phyloP scores from a whole-genome alignment of 2,329 filamentous ascomycete genomes.

The Chrysoporthe puriensis region DNA sequence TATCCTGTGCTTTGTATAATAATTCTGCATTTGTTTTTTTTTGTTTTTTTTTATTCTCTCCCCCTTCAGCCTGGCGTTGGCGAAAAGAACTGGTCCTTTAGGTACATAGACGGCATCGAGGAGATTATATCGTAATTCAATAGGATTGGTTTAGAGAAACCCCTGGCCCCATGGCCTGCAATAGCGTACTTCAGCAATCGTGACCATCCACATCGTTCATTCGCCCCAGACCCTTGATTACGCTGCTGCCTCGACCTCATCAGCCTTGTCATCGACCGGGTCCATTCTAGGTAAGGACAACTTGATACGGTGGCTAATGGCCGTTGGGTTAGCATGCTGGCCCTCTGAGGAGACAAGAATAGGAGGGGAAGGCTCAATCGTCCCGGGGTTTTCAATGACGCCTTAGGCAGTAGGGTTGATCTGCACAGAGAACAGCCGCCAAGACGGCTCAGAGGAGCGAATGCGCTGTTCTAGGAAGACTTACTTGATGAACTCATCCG shows the following conservation, averaged over 20 bases:
- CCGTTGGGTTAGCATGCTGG: neutral
- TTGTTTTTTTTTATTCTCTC: slow-evolving; percentile 11
- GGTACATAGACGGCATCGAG: slow-evolving; percentile 18
- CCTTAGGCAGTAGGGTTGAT: too few relatives aligned
- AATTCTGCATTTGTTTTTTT: neutral
- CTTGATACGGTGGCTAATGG: slow-evolving; percentile 63
- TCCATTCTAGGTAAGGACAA: slow-evolving; percentile 40
- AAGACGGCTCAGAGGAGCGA: too few relatives aligned
- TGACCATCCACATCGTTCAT: neutral
- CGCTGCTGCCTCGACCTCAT: neutral
- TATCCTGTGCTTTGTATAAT: neutral
- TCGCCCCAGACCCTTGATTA: neutral
- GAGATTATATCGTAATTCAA: slow-evolving; percentile 14
- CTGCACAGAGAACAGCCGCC: too few relatives aligned
- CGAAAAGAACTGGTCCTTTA: slow-evolving; percentile 9
- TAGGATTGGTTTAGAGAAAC: neutral
- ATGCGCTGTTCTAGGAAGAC: neutral
- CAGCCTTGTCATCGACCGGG: neutral
- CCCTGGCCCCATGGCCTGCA: neutral
- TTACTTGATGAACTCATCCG: slow-evolving; percentile 70
- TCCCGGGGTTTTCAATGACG: neutral
- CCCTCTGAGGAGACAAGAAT: neutral
- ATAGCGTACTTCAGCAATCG: neutral
- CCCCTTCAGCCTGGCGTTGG: slow-evolving; percentile 25
- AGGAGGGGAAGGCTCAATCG: neutral